Evolutionary conservation across 768 basidiomycete species (phyloP).

Genomic region (Amanita pseudoporphyria): DNA sequence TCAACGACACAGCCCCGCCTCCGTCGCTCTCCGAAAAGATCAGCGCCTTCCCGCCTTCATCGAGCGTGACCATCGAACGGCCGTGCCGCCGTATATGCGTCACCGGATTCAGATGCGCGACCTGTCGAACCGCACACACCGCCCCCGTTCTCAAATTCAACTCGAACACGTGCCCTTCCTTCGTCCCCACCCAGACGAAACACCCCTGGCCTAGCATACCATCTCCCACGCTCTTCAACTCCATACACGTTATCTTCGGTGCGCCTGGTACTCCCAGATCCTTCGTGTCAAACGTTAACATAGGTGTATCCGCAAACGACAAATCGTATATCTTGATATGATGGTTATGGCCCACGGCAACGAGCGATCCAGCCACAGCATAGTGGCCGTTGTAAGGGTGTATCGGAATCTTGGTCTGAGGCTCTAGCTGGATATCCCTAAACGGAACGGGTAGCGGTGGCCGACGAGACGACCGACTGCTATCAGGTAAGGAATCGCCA

Average conservation of each 20-base stretch:
- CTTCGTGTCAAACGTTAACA: constrained; percentile 49
- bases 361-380: constrained; percentile 44
- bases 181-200: constrained; percentile 81
- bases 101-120: constrained; percentile 58
- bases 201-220: constrained; percentile 41
- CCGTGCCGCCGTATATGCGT: constrained; percentile 67
- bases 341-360: constrained; percentile 49
- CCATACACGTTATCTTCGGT: constrained; percentile 64
- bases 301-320: constrained; percentile 32
- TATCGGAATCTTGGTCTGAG: constrained; percentile 44
- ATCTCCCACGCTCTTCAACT: constrained; percentile 49
- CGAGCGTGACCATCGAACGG: constrained; percentile 66
- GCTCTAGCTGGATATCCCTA: constrained; percentile 28
- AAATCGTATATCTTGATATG: constrained; percentile 60
- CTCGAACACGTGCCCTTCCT: constrained; percentile 83
- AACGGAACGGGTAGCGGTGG: constrained; percentile 31
- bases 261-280: constrained; percentile 54
- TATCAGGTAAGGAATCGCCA: constrained; percentile 55
- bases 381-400: constrained; percentile 47
- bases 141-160: constrained; percentile 58
- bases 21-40: constrained; percentile 51
- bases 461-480: constrained; percentile 54
- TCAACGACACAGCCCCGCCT: constrained; percentile 37
- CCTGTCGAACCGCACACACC: constrained; percentile 46
- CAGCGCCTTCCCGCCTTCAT: constrained; percentile 78